A percentile compares a stretch with the other conserved stretches of the same genome.
Evolutionary conservation across 257 asterid genomes (phyloP).

Genomic region (Catharanthus roseus): DNA sequence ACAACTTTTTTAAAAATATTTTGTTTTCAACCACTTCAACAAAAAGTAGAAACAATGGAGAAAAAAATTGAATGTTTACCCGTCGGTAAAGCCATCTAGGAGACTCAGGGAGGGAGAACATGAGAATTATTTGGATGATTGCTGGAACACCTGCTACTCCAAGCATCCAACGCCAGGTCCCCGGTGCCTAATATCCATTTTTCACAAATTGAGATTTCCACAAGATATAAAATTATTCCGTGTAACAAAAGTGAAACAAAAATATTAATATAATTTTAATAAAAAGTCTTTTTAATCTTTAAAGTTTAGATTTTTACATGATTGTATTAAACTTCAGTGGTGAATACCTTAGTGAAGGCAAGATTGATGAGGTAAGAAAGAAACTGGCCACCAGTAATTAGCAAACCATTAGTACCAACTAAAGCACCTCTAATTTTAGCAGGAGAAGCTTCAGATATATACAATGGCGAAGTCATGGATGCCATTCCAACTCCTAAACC

Average conservation of each 20-base stretch:
- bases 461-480: slow-evolving; percentile 43
- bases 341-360: slow-evolving; percentile 44
- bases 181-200: too few relatives aligned
- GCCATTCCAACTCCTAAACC: slow-evolving; percentile 50
- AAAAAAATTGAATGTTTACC: too few relatives aligned
- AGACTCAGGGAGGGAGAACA: slow-evolving; percentile 39
- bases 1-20: too few relatives aligned
- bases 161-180: slow-evolving; percentile 56
- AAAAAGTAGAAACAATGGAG: too few relatives aligned
- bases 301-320: too few relatives aligned
- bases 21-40: too few relatives aligned
- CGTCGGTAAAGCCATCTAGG: slow-evolving; percentile 45
- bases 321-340: too few relatives aligned
- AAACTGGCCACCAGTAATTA: slow-evolving; percentile 44
- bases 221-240: too few relatives aligned
- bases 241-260: too few relatives aligned
- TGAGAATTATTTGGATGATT: slow-evolving; percentile 31
- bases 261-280: too few relatives aligned
- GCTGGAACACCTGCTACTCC: slow-evolving; percentile 48
- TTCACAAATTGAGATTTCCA: too few relatives aligned
- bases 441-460: slow-evolving; percentile 47
- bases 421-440: slow-evolving; percentile 45
- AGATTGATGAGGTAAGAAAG: slow-evolving; percentile 45
- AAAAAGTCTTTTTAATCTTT: too few relatives aligned
- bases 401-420: slow-evolving; percentile 44